Percentiles rank a stretch among this genome's conserved stretches.
Evolutionary conservation across 1,139 yeast genomes (phyloP).

Genomic region (Pichia terricola): DNA sequence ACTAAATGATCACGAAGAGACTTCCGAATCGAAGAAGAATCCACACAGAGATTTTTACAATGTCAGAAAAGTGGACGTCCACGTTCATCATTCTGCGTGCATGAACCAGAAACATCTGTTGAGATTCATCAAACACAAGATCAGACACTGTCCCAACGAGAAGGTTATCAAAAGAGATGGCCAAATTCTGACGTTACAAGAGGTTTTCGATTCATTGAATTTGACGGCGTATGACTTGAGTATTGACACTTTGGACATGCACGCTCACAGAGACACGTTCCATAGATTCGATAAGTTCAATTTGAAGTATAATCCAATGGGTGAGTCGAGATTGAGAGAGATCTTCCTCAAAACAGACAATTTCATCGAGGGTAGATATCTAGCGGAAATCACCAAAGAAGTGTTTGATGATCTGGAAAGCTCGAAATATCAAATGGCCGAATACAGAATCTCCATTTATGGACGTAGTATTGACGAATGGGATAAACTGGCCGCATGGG

Average conservation of each 20-base stretch:
- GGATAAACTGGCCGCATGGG: conserved; percentile 94
- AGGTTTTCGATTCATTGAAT: conserved; percentile 84
- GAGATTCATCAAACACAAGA: conserved; percentile 87
- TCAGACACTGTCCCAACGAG: conserved; percentile 72
- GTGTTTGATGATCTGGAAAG: conserved; percentile 90
- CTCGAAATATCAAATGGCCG: conserved; percentile 94
- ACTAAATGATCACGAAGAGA: conserved; percentile 87
- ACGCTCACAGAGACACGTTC: conserved; percentile 96
- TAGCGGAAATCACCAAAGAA: conserved; percentile 89
- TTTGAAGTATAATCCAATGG: conserved; percentile 94
- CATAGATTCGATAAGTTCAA: conserved; percentile 97
- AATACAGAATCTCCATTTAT: conserved; percentile 86
- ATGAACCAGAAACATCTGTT: conserved; percentile 96
- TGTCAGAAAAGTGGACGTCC: conserved; percentile 97
- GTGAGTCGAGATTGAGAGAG: conserved; percentile 93
- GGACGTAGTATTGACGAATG: conserved; percentile 88
- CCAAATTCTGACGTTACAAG: conserved; percentile 70
- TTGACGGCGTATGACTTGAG: conserved; percentile 90
- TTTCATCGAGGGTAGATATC: conserved; percentile 74
- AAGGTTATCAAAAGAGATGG: conserved; percentile 92
- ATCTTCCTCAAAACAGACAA: conserved; percentile 94
- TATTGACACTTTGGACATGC: conserved; percentile 97
- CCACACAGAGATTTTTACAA: conserved; percentile 98
- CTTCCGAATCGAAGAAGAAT: conserved; percentile 69
- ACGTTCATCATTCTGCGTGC: conserved; percentile 97